Conservation (phyloP, 257 asterid species). For the Penstemon davidsonii region DNA sequence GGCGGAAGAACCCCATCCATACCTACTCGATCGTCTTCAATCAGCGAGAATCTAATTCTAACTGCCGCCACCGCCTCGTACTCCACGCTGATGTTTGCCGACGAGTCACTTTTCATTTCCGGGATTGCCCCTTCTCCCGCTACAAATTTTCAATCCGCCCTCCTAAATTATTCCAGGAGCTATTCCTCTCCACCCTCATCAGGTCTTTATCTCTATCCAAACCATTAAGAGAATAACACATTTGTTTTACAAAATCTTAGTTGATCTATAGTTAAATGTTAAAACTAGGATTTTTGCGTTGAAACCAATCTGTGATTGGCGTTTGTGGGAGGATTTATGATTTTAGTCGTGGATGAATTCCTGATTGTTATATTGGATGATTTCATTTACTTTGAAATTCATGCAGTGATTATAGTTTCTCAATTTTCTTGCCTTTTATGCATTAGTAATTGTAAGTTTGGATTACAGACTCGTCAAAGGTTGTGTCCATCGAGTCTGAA, state of each 20-base stretch:
- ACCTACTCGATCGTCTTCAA: constrained; percentile 43
- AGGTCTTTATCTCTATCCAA: constrained; percentile 38
- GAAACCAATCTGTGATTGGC: background rate
- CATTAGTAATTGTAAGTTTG: constrained; percentile 16
- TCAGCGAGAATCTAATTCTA: constrained; percentile 48
- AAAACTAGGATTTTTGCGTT: constrained; percentile 4
- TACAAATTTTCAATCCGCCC: constrained; percentile 23
- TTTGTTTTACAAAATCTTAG: background rate
- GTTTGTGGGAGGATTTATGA: background rate
- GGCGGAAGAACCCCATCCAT: constrained; percentile 31
- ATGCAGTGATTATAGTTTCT: background rate
- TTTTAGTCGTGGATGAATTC: constrained; percentile 13
- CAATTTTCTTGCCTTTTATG: background rate
- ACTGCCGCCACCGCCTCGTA: constrained; percentile 70
- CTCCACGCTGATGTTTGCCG: constrained; percentile 53
- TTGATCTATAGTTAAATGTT: background rate
- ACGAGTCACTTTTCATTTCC: constrained; percentile 45
- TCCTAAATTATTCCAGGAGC: constrained; percentile 45
- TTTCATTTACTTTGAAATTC: constrained; percentile 4
- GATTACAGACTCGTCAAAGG: constrained; percentile 63
- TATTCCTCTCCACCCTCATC: constrained; percentile 66
- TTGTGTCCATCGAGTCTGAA: constrained; percentile 74
- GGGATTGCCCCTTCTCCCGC: constrained; percentile 27
- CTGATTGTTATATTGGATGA: background rate
- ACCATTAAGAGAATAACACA: background rate